Evolutionary conservation across 495 filamentous ascomycete genomes (phyloP).

Genomic region (Podospora pseudoanserina): DNA sequence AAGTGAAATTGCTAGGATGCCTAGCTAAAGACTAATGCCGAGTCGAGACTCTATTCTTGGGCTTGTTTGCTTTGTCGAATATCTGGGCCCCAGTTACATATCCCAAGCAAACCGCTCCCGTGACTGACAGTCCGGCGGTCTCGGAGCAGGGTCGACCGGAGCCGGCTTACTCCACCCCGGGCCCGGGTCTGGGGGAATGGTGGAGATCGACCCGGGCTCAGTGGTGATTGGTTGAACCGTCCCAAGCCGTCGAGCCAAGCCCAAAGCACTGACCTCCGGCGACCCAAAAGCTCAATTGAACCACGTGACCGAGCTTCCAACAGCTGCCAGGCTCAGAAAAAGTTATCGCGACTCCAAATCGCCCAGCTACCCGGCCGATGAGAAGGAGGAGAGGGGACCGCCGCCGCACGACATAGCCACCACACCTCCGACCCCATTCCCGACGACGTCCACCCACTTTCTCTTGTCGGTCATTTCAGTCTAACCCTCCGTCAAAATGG

Average conservation of each 20-base stretch:
- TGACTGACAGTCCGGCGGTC: background rate
- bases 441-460: slow-evolving; percentile 1
- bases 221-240: slow-evolving; percentile 8
- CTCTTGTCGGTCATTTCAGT: background rate
- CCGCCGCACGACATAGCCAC: background rate
- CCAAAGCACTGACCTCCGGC: background rate
- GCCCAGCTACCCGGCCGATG: slow-evolving; percentile 11
- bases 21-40: background rate
- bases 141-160: background rate
- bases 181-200: slow-evolving; percentile 8
- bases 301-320: slow-evolving; percentile 17
- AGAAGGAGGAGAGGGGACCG: slow-evolving; percentile 18
- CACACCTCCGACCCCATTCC: background rate
- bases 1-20: background rate
- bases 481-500: slow-evolving; percentile 11
- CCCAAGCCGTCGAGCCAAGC: background rate
- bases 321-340: slow-evolving; percentile 10
- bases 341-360: slow-evolving; percentile 19
- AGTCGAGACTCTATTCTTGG: background rate
- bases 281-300: background rate
- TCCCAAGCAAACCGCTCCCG: background rate
- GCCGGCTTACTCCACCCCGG: background rate
- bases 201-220: background rate
- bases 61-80: background rate
- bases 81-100: background rate